These are phyloP conservation scores for Beauveria pseudobassiana DNA, from an alignment of 2,329 filamentous ascomycete species.

Conservation along the genomic window DNA sequence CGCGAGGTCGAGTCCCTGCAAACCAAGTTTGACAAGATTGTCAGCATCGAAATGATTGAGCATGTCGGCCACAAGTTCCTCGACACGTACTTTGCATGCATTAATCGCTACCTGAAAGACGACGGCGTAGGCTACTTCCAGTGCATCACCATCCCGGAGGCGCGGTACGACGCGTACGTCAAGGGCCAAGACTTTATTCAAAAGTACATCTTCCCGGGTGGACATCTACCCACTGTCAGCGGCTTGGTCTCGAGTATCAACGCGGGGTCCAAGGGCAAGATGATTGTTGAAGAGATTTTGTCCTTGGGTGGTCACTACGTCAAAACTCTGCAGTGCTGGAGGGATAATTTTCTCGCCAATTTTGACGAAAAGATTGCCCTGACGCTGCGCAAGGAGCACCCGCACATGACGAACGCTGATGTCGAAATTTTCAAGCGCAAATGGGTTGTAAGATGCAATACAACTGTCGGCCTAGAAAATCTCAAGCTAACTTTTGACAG, in stretches of 20 bases:
- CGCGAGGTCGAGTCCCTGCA: slow-evolving; percentile 48
- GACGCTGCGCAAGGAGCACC: slow-evolving; percentile 50
- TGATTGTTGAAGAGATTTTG: slow-evolving; percentile 60
- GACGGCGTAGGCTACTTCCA: slow-evolving; percentile 66
- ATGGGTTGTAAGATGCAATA: slow-evolving; percentile 49
- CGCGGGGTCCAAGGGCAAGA: slow-evolving; percentile 49
- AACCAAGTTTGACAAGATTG: slow-evolving; percentile 58
- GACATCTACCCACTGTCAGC: slow-evolving; percentile 56
- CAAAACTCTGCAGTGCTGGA: slow-evolving; percentile 61
- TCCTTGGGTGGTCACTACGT: slow-evolving; percentile 71
- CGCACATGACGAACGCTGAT: slow-evolving; percentile 50
- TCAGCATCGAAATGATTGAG: slow-evolving; percentile 74
- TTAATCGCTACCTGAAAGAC: slow-evolving; percentile 57
- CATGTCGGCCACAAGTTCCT: slow-evolving; percentile 63
- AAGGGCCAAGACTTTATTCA: slow-evolving; percentile 67
- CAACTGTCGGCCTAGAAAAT: neutral
- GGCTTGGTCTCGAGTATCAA: slow-evolving; percentile 53
- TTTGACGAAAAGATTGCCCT: slow-evolving; percentile 54
- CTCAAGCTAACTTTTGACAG: slow-evolving; percentile 21
- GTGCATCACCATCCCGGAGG: slow-evolving; percentile 70
- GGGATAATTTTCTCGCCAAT: slow-evolving; percentile 54
- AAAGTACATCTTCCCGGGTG: slow-evolving; percentile 71
- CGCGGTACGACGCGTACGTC: slow-evolving; percentile 57
- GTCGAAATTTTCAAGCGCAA: slow-evolving; percentile 62
- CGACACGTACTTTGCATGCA: slow-evolving; percentile 57